Base-by-base conservation (phyloP, 495 filamentous ascomycete species). In the Hypoxylon lenormandii region DNA sequence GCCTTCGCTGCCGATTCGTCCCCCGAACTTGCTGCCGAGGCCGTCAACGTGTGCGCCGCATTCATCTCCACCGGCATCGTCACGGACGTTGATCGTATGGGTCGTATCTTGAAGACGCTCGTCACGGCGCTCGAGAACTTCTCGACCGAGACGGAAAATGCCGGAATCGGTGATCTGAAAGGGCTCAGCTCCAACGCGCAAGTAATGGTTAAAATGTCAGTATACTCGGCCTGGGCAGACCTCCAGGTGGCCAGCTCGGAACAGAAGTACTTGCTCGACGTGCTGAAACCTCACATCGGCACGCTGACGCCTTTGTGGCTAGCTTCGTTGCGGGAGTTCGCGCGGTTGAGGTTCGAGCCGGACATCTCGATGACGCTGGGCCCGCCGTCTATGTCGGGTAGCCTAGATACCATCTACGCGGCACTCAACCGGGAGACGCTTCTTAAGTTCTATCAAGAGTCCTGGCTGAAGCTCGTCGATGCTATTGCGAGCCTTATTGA, bases 141-240 rank as follows among this genome's bases (percentile, higher is more conserved):
- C 72, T 90, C 92, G 1, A 90, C 86, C 59, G 92, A 92, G 76
- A 85, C 86, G 19, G 93, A 97, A 57, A 90, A 90, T 40, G 92
- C 92, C 0, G 86, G 91, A 26, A 97, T 99, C 75, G 95, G 96
- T 21, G 95, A 99, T 64, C 80, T 99, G 16, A 92, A 92, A 78
- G 92, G 91, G 1, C 88, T 98, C 23, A 96, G 96, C 76, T 92
- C 96, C 0, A 99, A 99, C 74, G 95, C 95, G 2, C 91, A 94
- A 62, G 93, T 97, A 23, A 99, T 99, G 95, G 93, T 99, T 40
- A 96, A 94, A 74, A 93, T 97, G 87, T 89, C 96, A 1, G 90
- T 98, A 1, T 93, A 96, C 74, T 94, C 94, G n/a, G 95, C 93
- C 6, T 99, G 95, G 95, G 96, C 95, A n/a, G 92, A 97, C 64